Conservation (phyloP, 2,329 filamentous ascomycete genomes). For the Chalara sp. region DNA sequence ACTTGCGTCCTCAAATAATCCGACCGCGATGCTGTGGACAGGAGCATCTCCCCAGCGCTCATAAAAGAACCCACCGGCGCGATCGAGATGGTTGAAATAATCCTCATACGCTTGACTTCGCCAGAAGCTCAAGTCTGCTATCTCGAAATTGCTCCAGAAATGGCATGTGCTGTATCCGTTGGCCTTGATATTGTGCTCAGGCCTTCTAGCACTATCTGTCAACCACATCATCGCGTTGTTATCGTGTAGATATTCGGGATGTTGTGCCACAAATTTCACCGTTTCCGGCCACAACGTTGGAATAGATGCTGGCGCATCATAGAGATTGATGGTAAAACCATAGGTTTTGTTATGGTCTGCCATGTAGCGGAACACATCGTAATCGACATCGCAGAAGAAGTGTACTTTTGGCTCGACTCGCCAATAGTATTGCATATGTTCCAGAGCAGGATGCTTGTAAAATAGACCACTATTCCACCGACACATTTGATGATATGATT, state of each 20-base stretch:
- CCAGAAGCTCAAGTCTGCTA: slow-evolving; percentile 91
- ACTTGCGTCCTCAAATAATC: slow-evolving; percentile 82
- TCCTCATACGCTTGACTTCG: slow-evolving; percentile 84
- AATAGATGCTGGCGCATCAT: slow-evolving; percentile 83
- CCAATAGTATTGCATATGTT: slow-evolving; percentile 88
- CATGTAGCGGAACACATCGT: slow-evolving; percentile 98
- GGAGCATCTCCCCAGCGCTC: slow-evolving; percentile 98
- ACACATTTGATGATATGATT: slow-evolving; percentile 98
- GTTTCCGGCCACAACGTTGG: slow-evolving; percentile 94
- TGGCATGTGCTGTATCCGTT: slow-evolving; percentile 97
- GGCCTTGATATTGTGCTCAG: slow-evolving; percentile 71
- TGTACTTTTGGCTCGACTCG: slow-evolving; percentile 97
- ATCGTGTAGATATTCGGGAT: slow-evolving; percentile 72
- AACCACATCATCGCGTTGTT: slow-evolving; percentile 89
- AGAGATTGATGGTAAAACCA: slow-evolving; percentile 96
- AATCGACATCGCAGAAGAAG: slow-evolving; percentile 98
- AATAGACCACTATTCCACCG: slow-evolving; percentile 98
- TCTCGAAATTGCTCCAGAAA: slow-evolving; percentile 99
- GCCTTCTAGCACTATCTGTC: slow-evolving; percentile 68
- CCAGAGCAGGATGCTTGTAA: slow-evolving; percentile 88
- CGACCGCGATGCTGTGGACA: slow-evolving; percentile 89
- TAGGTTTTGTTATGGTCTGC: slow-evolving; percentile 98
- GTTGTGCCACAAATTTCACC: slow-evolving; percentile 77
- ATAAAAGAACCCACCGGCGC: slow-evolving; percentile 95
- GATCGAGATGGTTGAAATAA: slow-evolving; percentile 93